phyloP scores from a whole-genome alignment of 257 asterid species.

The Plantago ovata region DNA sequence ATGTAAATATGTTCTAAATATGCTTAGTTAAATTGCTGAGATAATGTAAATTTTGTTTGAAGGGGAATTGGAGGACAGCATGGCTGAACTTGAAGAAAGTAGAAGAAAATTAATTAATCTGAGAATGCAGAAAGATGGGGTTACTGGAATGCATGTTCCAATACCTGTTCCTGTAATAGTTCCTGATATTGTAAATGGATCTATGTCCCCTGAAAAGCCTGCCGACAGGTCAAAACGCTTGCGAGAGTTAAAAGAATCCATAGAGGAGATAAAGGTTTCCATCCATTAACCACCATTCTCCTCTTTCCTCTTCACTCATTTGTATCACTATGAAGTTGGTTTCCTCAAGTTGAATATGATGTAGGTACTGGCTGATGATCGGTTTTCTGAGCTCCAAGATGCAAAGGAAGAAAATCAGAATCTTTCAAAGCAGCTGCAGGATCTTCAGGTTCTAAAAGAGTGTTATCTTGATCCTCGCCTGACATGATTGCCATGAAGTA shows the following conservation, averaged over 20 bases:
- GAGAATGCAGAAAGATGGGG: constrained; percentile 83
- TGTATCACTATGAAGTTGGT: constrained; percentile 11
- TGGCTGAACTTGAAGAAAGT: constrained; percentile 91
- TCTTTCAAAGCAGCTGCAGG: constrained; percentile 83
- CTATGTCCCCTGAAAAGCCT: constrained; percentile 69
- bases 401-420: constrained; percentile 71
- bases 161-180: constrained; percentile 51
- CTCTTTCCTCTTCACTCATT: constrained; percentile 14
- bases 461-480: constrained; percentile 9
- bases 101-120: constrained; percentile 76
- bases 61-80: constrained; percentile 92
- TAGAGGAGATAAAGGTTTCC: constrained; percentile 76
- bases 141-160: constrained; percentile 60
- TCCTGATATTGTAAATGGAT: constrained; percentile 62
- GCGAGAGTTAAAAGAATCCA: constrained; percentile 66
- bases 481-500: constrained; percentile 9
- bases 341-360: constrained; percentile 26
- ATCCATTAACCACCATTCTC: constrained; percentile 20
- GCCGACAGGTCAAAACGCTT: constrained; percentile 65
- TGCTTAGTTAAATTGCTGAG: constrained; percentile 7
- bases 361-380: constrained; percentile 82
- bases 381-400: constrained; percentile 86
- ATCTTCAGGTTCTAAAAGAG: constrained; percentile 66
- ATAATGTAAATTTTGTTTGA: constrained; percentile 13
- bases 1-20: constrained; percentile 17